Percentiles rank a stretch among this genome's conserved stretches.
These are phyloP conservation scores for Cryptococcus neoformans DNA, from an alignment of 1,284 basidiomycete genomes.

Conservation along the genomic window DNA sequence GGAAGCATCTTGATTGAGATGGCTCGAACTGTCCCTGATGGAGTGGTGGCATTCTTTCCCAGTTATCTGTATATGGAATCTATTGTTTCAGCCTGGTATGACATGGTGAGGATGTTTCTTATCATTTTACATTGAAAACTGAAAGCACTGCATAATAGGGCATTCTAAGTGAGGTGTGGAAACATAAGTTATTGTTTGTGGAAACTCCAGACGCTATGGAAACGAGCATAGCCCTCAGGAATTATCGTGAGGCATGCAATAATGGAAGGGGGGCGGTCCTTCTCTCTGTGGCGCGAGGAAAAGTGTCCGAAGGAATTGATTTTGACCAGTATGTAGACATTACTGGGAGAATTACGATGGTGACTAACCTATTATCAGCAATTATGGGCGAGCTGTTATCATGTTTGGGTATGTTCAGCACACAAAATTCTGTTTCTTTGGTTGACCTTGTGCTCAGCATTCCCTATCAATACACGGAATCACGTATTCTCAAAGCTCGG, in stretches of 20 bases:
- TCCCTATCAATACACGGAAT: conserved; percentile 99
- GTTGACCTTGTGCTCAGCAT: conserved; percentile 57
- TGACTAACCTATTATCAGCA: conserved; percentile 45
- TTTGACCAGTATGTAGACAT: conserved; percentile 71
- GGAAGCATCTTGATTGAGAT: conserved; percentile 98
- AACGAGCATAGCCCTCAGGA: conserved; percentile 96
- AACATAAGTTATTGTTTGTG: conserved; percentile 98
- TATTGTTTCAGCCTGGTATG: conserved; percentile 99
- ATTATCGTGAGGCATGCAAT: conserved; percentile 96
- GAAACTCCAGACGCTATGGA: conserved; percentile 99
- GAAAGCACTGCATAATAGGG: conserved; percentile 57
- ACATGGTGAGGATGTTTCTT: conserved; percentile 73
- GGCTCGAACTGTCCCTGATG: conserved; percentile 96
- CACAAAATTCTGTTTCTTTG: neutral
- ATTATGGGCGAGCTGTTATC: conserved; percentile 97
- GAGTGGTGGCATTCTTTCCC: conserved; percentile 99
- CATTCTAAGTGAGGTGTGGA: conserved; percentile 99
- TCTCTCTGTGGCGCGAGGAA: conserved; percentile 95
- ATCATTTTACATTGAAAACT: neutral
- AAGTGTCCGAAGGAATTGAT: conserved; percentile 99
- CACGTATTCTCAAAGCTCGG: conserved; percentile 93
- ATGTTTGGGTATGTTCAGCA: conserved; percentile 83
- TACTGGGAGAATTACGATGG: too few species aligned
- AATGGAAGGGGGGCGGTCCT: conserved; percentile 97
- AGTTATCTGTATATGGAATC: conserved; percentile 99